Conservation (phyloP, 441 rosid genomes). For the Populus trichocarpa region DNA sequence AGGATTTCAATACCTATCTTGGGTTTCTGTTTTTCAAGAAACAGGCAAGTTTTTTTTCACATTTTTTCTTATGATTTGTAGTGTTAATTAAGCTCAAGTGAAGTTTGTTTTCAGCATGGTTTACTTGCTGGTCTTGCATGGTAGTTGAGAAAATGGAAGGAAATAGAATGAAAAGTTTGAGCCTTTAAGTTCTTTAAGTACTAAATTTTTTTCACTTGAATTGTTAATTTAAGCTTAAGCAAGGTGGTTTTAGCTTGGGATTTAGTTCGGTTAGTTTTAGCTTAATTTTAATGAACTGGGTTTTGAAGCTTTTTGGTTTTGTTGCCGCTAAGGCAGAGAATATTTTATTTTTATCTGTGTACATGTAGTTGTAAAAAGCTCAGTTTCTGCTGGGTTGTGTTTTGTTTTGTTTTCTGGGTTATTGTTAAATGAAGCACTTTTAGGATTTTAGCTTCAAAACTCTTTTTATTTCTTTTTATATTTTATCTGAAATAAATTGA, state of each 20-base stretch:
- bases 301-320: not conserved
- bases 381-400: not conserved
- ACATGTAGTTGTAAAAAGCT: not conserved
- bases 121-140: not conserved
- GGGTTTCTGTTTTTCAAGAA: slow-evolving; percentile 9
- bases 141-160: slow-evolving; percentile 2
- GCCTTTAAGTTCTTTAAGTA: not conserved
- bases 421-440: not conserved
- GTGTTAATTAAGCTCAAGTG: slow-evolving; percentile 8
- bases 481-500: not conserved
- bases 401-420: not conserved
- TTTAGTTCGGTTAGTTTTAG: not conserved
- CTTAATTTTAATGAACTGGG: not conserved
- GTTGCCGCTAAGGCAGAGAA: not conserved
- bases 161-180: not conserved
- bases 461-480: not conserved
- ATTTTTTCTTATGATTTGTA: not conserved
- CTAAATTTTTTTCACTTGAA: not conserved
- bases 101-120: not conserved
- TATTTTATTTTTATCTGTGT: not conserved
- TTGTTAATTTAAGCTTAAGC: not conserved
- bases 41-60: not conserved
- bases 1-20: not conserved
- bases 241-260: not conserved
- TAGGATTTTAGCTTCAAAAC: not conserved